A percentile compares a stretch with the other conserved stretches of the same genome.
These are phyloP conservation scores for Salix dunnii DNA, from an alignment of 345 rosid genomes.

Conservation along the genomic window DNA sequence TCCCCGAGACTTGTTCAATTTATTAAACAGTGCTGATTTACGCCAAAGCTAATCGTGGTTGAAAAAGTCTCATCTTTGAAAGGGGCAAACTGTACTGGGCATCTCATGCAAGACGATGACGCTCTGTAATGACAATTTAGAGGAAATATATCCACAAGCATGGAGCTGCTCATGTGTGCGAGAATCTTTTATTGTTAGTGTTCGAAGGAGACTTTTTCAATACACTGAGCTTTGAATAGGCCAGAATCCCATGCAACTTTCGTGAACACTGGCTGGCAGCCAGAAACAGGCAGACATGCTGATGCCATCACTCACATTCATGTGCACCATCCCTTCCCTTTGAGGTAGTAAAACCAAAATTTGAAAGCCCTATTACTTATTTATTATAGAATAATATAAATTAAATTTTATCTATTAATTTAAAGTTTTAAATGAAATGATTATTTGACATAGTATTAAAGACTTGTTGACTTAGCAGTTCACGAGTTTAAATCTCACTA, in stretches of 20 bases:
- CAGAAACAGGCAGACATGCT: constrained; percentile 3
- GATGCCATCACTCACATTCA: neutral
- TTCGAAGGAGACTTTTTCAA: neutral
- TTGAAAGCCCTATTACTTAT: neutral
- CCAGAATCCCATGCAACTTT: constrained; percentile 9
- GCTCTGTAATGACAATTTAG: neutral
- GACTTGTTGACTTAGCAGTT: no score
- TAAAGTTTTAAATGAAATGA: no score
- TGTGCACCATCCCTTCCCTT: neutral
- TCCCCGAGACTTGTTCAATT: neutral
- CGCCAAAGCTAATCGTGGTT: neutral
- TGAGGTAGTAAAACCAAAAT: neutral
- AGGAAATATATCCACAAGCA: neutral
- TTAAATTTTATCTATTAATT: no score
- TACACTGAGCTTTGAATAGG: constrained; percentile 11
- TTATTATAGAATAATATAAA: no score
- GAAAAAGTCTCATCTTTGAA: neutral
- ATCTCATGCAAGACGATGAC: constrained; percentile 1
- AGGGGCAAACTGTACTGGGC: neutral
- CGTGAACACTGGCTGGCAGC: neutral
- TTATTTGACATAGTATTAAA: no score
- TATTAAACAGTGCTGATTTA: neutral
- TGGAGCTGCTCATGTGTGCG: neutral
- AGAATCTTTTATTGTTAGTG: constrained; percentile 17
- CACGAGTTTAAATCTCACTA: no score